A percentile compares a stretch with the other conserved stretches of the same genome.
Evolutionary conservation across 2,329 filamentous ascomycete species (phyloP).

Genomic region (Epichloe sylvatica): DNA sequence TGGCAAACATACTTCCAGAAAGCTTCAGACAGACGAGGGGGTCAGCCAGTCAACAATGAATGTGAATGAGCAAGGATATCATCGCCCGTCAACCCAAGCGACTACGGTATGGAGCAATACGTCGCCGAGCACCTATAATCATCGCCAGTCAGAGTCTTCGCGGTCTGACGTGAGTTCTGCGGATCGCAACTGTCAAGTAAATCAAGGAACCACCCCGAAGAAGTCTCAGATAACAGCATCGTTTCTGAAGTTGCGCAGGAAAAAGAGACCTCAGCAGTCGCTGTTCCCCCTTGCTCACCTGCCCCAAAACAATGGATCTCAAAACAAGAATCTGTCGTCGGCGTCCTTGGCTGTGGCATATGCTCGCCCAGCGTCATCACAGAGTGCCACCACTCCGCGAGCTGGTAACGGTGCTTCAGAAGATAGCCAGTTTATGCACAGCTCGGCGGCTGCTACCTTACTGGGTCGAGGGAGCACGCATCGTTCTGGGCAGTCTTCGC

Average conservation of each 20-base stretch:
- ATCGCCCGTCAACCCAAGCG: slow-evolving; percentile 17
- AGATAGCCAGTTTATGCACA: slow-evolving; percentile 7
- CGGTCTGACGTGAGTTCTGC: slow-evolving; percentile 73
- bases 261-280: slow-evolving; percentile 57
- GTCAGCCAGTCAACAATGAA: slow-evolving; percentile 18
- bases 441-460: slow-evolving; percentile 35
- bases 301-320: slow-evolving; percentile 45
- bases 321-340: slow-evolving; percentile 28
- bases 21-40: slow-evolving; percentile 12
- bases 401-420: slow-evolving; percentile 10
- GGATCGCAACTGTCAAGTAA: slow-evolving; percentile 45
- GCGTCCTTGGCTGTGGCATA: slow-evolving; percentile 25
- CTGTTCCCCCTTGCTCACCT: slow-evolving; percentile 82
- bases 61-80: slow-evolving; percentile 42
- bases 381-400: slow-evolving; percentile 15
- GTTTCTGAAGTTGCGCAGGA: slow-evolving; percentile 71
- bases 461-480: slow-evolving; percentile 23
- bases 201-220: slow-evolving; percentile 47
- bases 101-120: slow-evolving; percentile 16
- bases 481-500: slow-evolving; percentile 53
- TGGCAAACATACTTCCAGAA: neutral
- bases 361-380: slow-evolving; percentile 23
- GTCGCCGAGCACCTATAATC: slow-evolving; percentile 35
- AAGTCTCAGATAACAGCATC: slow-evolving; percentile 50
- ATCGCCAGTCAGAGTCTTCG: slow-evolving; percentile 57